These are phyloP conservation scores for Geranomyces variabilis DNA, from an alignment of 192 early-diverging fungal genomes.

Conservation along the genomic window DNA sequence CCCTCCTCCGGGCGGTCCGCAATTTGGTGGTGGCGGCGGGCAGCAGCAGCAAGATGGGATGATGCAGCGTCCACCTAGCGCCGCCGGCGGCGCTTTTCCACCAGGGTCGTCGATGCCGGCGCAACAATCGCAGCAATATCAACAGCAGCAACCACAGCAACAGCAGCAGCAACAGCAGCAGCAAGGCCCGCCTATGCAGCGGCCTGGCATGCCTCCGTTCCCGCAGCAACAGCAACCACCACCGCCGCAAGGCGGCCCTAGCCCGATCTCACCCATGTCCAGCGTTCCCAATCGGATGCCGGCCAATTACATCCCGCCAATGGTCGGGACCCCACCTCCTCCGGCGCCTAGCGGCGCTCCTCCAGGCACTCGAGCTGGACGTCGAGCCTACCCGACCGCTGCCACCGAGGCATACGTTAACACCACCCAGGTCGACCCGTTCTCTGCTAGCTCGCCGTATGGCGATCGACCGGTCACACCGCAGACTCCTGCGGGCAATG, in stretches of 20 bases:
- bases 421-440: slow-evolving; percentile 23
- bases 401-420: slow-evolving; percentile 21
- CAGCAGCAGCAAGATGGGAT: background rate
- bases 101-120: background rate
- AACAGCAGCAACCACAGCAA: too few relatives aligned
- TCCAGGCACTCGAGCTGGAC: slow-evolving; percentile 25
- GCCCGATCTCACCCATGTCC: background rate
- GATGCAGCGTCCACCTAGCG: background rate
- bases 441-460: slow-evolving; percentile 25
- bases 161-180: background rate
- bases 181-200: slow-evolving; percentile 1
- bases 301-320: slow-evolving; percentile 30
- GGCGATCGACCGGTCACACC: slow-evolving; percentile 22
- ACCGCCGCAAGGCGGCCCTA: background rate
- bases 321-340: slow-evolving; percentile 33
- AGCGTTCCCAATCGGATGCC: slow-evolving; percentile 3
- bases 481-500: background rate
- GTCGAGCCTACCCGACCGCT: slow-evolving; percentile 30
- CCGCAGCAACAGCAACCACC: background rate
- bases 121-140: too few relatives aligned
- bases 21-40: background rate
- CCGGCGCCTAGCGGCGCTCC: slow-evolving; percentile 29
- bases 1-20: background rate
- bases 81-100: background rate
- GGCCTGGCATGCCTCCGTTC: slow-evolving; percentile 3